Evolutionary conservation across 1,139 yeast genomes (phyloP), one percentile per base, ranked within the genome.

Genomic region (Keqinozyma sinolaborantium): DNA sequence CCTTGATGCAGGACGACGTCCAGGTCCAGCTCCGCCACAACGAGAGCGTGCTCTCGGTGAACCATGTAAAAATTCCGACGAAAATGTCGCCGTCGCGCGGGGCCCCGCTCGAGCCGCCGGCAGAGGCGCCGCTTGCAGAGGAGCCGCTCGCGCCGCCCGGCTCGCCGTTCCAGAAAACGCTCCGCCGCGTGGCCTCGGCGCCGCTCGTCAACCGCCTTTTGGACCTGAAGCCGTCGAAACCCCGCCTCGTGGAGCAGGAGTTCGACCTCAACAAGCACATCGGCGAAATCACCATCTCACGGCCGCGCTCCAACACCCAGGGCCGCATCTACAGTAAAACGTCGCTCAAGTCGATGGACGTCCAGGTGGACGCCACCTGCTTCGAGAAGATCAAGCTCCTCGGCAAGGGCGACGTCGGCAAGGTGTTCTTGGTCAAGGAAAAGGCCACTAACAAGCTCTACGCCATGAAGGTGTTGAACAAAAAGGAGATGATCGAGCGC

Each of bases 331-430:
- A 85, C 51, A 77, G 88, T 10, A 73, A 77, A 38, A 74, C 78
- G 30, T 79, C 95, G 12, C 83, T 83, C 29, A 83, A 82, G 44
- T 70, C 86, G 16, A 66, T 82, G 42, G 80, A 79, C 42, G 94
- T 81, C 5, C 86, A 83, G 50, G 99, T 94, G 8, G 77, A 83
- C 3, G 95, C 95, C 2, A 73, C 77, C 32, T 83, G 92, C 24
- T 94, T 94, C 57, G 96, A 90, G 45, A 92, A 88, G 53, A 77
- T 94, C 36, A 77, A 87, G 43, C 61, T 92, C 19, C 64, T 94
- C 34, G 99, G 99, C 4, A 87, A 87, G 52, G 99, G 99, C 32
- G 99, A 94, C 50, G 98, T 94, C 26, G 99, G 99, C 4, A 88
- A 88, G 54, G 99, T 94, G 14, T 94, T 83, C 48, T 63, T 94